Evolutionary conservation across 139 green algal species (phyloP).

Genomic region (Deuterostichococcus epilithicus): DNA sequence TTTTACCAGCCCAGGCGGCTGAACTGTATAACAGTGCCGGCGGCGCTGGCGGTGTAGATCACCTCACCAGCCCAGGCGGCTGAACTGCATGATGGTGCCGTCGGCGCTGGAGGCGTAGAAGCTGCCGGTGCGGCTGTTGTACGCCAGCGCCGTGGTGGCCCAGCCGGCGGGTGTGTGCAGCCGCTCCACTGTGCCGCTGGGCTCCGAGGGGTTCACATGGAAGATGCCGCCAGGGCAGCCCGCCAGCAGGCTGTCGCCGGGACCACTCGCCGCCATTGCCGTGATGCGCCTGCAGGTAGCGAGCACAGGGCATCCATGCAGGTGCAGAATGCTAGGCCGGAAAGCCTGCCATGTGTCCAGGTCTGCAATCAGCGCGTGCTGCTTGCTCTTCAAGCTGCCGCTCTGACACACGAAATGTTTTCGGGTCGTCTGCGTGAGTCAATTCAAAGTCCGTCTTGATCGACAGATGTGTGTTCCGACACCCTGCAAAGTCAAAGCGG

Average conservation of each 20-base stretch:
- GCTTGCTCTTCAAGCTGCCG: no score
- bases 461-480: no score
- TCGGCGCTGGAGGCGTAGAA: not conserved
- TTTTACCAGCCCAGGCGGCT: not conserved
- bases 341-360: no score
- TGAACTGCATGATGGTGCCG: not conserved
- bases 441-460: no score
- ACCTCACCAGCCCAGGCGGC: not conserved
- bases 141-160: not conserved
- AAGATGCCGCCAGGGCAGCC: not conserved
- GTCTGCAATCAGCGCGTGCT: no score
- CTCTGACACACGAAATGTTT: no score
- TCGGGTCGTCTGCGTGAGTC: no score
- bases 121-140: not conserved
- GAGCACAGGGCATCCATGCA: no score
- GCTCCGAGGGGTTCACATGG: not conserved
- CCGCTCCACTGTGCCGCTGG: not conserved
- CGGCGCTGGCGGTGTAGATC: no score
- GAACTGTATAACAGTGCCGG: not conserved
- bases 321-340: no score
- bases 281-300: not conserved
- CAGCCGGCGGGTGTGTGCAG: not conserved
- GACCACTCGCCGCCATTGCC: not conserved
- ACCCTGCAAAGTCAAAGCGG: no score
- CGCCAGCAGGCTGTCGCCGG: not conserved